Conservation (phyloP, 148 eudicot species). For the Agrostemma githago region DNA sequence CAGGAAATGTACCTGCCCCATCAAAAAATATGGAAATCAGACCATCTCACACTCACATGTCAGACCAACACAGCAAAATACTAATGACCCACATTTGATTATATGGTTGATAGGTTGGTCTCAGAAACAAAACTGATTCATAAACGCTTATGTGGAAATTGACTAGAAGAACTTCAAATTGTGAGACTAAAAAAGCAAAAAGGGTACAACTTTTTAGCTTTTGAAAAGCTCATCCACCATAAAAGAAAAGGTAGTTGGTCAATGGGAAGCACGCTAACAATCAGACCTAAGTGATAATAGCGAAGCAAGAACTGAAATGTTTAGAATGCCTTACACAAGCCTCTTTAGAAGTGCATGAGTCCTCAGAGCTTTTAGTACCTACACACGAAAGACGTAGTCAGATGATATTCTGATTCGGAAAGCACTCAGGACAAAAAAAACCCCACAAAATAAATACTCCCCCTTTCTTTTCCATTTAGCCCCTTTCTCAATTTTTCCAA, state of each 20-base stretch:
- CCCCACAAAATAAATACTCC: background rate
- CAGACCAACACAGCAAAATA: background rate
- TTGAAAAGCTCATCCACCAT: background rate
- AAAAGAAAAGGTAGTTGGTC: background rate
- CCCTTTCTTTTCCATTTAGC: background rate
- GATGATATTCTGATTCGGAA: background rate
- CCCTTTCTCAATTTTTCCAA: too few species aligned
- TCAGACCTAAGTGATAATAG: background rate
- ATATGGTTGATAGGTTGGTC: background rate
- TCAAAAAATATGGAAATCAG: background rate
- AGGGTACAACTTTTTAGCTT: conserved; percentile 2
- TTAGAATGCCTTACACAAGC: conserved; percentile 65
- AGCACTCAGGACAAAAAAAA: background rate
- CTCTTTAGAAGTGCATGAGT: conserved; percentile 66
- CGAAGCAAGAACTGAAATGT: background rate
- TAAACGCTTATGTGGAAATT: background rate
- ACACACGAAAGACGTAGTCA: conserved; percentile 14
- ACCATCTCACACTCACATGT: background rate
- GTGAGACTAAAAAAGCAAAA: background rate
- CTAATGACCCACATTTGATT: background rate
- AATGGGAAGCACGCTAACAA: background rate
- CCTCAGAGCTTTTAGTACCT: conserved; percentile 85
- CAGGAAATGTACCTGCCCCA: conserved; percentile 83
- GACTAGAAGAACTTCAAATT: background rate
- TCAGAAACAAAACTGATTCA: background rate